phyloP scores from a whole-genome alignment of 2,329 filamentous ascomycete species.

The Scleromitrula shiraiana region DNA sequence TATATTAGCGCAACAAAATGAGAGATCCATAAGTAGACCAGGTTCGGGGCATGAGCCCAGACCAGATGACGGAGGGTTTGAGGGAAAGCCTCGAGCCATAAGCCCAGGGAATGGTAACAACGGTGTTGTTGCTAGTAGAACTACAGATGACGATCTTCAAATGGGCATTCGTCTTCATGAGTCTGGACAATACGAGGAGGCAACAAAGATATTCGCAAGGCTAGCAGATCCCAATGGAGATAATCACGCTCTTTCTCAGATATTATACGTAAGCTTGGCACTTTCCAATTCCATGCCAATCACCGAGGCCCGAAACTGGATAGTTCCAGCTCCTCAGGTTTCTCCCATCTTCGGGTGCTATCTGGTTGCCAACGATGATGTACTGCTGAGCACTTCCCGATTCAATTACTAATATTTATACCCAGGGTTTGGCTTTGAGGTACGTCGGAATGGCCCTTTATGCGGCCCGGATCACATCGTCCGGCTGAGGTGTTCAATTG shows the following conservation, averaged over 20 bases:
- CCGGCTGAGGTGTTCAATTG: slow-evolving; percentile 1
- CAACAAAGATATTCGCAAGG: slow-evolving; percentile 76
- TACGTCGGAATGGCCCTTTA: slow-evolving; percentile 37
- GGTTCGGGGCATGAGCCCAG: slow-evolving; percentile 29
- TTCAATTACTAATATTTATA: slow-evolving; percentile 2
- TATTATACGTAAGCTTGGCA: slow-evolving; percentile 54
- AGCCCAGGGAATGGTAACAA: slow-evolving; percentile 12
- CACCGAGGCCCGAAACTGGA: not conserved
- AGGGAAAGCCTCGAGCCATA: not conserved
- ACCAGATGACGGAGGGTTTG: slow-evolving; percentile 16
- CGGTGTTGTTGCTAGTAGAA: slow-evolving; percentile 40
- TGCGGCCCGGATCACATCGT: slow-evolving; percentile 9
- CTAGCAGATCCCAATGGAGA: slow-evolving; percentile 76
- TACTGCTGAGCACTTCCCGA: not conserved
- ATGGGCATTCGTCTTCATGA: slow-evolving; percentile 95
- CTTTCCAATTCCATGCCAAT: not conserved
- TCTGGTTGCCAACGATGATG: slow-evolving; percentile 4
- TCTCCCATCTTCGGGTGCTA: not conserved
- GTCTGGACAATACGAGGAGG: slow-evolving; percentile 65
- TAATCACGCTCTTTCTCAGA: slow-evolving; percentile 91
- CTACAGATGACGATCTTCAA: slow-evolving; percentile 68
- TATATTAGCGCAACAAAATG: slow-evolving; percentile 64
- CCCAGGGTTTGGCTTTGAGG: slow-evolving; percentile 69
- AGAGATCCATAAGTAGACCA: slow-evolving; percentile 35
- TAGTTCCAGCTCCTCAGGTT: not conserved